These are phyloP conservation scores for Sporothrix sp. DNA, from an alignment of 2,329 filamentous ascomycete species.

Conservation along the genomic window DNA sequence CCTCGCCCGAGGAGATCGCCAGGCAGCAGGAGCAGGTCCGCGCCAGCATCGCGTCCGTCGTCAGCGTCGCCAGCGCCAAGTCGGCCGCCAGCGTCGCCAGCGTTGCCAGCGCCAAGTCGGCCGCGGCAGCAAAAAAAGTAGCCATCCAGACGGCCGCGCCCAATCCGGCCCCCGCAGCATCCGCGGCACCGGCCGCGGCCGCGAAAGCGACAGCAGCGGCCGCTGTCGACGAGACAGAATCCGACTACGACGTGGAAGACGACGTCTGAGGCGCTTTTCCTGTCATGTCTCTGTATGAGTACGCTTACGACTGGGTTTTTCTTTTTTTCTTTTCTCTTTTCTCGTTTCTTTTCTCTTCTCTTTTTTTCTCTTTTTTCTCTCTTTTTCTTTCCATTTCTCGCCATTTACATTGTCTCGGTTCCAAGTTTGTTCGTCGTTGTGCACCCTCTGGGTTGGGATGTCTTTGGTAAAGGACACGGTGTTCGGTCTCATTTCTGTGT, in stretches of 20 bases:
- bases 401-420: not conserved
- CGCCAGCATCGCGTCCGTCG: slow-evolving; percentile 1
- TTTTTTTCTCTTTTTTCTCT: not conserved
- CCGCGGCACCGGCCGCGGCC: too few relatives aligned
- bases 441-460: not conserved
- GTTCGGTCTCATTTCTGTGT: too few relatives aligned
- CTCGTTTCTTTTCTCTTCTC: not conserved
- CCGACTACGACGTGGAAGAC: not conserved
- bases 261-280: not conserved
- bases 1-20: slow-evolving; percentile 5
- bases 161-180: not conserved
- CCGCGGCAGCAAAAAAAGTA: not conserved
- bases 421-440: not conserved
- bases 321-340: not conserved
- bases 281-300: slow-evolving; percentile 7
- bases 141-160: not conserved
- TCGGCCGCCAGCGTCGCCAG: not conserved
- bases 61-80: slow-evolving; percentile 5
- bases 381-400: not conserved
- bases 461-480: not conserved
- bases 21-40: not conserved
- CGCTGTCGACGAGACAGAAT: too few relatives aligned
- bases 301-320: slow-evolving; percentile 2
- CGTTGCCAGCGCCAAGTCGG: slow-evolving; percentile 4
- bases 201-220: too few relatives aligned